A percentile compares a stretch with the other conserved stretches of the same genome.
Evolutionary conservation across 768 basidiomycete species (phyloP).

Genomic region (Suillus clintonianus): DNA sequence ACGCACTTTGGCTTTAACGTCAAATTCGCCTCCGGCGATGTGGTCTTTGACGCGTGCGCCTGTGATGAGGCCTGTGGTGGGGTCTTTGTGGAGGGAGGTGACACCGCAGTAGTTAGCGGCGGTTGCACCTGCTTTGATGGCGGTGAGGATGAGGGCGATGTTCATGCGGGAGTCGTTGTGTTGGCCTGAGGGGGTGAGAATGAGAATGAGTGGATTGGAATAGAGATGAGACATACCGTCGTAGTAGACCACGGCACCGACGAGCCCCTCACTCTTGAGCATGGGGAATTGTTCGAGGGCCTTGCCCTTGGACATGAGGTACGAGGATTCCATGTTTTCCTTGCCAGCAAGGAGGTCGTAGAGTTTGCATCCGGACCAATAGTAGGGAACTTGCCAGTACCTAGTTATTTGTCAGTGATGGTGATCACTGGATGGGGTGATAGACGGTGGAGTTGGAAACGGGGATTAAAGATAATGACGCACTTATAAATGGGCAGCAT

Average conservation of each 20-base stretch:
- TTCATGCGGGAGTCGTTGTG: conserved; percentile 99
- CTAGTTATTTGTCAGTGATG: conserved; percentile 34
- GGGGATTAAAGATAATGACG: conserved; percentile 17
- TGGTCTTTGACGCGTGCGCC: conserved; percentile 81
- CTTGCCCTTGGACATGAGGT: conserved; percentile 93
- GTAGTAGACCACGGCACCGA: conserved; percentile 96
- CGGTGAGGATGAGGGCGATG: conserved; percentile 90
- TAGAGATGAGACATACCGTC: conserved; percentile 62
- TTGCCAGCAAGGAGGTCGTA: conserved; percentile 95
- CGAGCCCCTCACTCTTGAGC: conserved; percentile 89
- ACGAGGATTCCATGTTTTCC: conserved; percentile 95
- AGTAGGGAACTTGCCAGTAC: conserved; percentile 98
- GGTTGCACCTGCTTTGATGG: conserved; percentile 86
- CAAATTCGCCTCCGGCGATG: conserved; percentile 80
- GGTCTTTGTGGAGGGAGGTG: conserved; percentile 69
- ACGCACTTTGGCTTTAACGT: conserved; percentile 75
- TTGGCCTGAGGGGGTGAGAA: conserved; percentile 58
- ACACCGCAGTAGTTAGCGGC: conserved; percentile 92
- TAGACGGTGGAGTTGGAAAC: not conserved
- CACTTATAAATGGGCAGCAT: conserved; percentile 97
- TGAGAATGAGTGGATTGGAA: not conserved
- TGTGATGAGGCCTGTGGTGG: conserved; percentile 55
- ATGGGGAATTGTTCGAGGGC: conserved; percentile 95
- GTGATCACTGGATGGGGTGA: not conserved
- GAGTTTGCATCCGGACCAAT: conserved; percentile 92